Evolutionary conservation across 306 rosid species (phyloP).

Genomic region (Quillaja saponaria): DNA sequence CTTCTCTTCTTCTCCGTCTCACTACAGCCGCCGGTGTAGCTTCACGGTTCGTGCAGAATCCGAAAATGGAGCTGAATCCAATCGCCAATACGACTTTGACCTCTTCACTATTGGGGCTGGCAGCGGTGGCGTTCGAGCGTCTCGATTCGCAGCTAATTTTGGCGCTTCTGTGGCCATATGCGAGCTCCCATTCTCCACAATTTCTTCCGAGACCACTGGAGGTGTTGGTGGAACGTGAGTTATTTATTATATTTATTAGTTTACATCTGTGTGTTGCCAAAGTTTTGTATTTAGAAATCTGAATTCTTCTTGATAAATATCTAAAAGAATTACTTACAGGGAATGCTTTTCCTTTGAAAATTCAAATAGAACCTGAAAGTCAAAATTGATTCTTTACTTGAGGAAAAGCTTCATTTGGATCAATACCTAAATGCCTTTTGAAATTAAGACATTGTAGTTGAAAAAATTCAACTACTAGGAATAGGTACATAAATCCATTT

Average conservation of each 20-base stretch:
- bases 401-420: too few species aligned
- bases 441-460: too few species aligned
- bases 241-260: neutral
- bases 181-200: conserved; percentile 90
- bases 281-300: too few species aligned
- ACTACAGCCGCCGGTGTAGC: conserved; percentile 27
- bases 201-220: conserved; percentile 80
- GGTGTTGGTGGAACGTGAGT: conserved; percentile 98
- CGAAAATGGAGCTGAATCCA: conserved; percentile 47
- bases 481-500: too few species aligned
- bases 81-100: conserved; percentile 70
- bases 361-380: too few species aligned
- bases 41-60: conserved; percentile 48
- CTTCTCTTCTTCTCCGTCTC: conserved; percentile 22
- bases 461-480: too few species aligned
- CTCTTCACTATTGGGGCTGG: conserved; percentile 95
- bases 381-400: too few species aligned
- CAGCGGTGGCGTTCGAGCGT: conserved; percentile 92
- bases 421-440: too few species aligned
- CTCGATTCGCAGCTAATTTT: conserved; percentile 71
- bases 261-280: neutral
- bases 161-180: conserved; percentile 86
- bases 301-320: too few species aligned
- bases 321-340: too few species aligned
- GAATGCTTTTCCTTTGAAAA: too few species aligned